Percentiles rank a stretch among this genome's conserved stretches.
phyloP scores from a whole-genome alignment of 2,329 filamentous ascomycete species.

The Cadophora sp. region DNA sequence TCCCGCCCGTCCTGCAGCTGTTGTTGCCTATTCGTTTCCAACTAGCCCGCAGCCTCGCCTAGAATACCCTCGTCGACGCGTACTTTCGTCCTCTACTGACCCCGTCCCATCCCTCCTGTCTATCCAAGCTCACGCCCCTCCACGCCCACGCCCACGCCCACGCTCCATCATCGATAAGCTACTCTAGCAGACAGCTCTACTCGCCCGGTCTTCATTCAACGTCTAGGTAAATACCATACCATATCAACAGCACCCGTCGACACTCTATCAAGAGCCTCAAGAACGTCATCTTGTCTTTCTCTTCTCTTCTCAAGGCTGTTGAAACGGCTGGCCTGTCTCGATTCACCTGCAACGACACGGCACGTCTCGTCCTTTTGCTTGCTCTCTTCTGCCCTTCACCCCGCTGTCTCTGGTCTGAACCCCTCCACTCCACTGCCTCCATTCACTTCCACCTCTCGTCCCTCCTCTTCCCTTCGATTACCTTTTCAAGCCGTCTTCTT shows the following conservation, averaged over 20 bases:
- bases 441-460: not conserved
- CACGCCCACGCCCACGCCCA: not conserved
- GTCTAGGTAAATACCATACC: not conserved
- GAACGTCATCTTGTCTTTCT: constrained; percentile 1
- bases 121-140: constrained; percentile 6
- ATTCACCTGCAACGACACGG: constrained; percentile 3
- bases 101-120: not conserved
- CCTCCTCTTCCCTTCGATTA: not conserved
- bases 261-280: constrained; percentile 5
- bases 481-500: not conserved
- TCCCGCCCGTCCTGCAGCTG: no score
- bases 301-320: not conserved
- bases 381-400: not conserved
- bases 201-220: not conserved
- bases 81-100: no score
- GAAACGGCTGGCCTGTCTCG: not conserved
- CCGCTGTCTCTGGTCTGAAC: constrained; percentile 8
- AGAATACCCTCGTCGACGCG: not conserved
- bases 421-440: not conserved
- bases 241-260: not conserved
- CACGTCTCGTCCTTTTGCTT: not conserved
- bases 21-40: not conserved
- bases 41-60: no score
- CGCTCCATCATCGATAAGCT: not conserved
- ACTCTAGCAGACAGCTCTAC: no score